Conservation (phyloP, 495 filamentous ascomycete genomes). For the Tuber magnatum region DNA sequence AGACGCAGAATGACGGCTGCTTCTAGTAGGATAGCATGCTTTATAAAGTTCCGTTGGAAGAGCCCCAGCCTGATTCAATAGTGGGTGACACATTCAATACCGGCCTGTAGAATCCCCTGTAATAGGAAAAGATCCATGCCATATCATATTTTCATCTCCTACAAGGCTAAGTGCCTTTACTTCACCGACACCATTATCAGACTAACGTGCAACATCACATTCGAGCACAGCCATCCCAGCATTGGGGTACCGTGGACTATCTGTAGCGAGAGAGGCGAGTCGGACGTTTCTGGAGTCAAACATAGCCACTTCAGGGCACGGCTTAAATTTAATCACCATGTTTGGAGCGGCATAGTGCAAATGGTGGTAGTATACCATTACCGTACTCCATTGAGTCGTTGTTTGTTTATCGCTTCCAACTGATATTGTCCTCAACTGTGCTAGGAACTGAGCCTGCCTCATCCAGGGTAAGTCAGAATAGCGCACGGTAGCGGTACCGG, state of each 20-base stretch:
- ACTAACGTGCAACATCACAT: not conserved
- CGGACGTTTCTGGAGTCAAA: not conserved
- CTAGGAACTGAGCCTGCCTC: too few relatives aligned
- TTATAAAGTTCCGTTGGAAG: not conserved
- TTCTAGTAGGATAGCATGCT: not conserved
- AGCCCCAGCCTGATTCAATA: too few relatives aligned
- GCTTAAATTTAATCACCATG: too few relatives aligned
- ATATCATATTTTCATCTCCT: not conserved
- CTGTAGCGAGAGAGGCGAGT: not conserved
- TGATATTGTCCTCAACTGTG: too few relatives aligned
- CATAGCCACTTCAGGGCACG: not conserved
- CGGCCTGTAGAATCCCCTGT: not conserved
- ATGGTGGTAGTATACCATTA: not conserved
- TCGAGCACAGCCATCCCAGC: too few relatives aligned
- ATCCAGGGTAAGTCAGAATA: too few relatives aligned
- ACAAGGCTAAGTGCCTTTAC: not conserved
- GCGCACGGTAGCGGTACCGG: too few relatives aligned
- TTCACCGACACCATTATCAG: not conserved
- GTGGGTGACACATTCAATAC: not conserved
- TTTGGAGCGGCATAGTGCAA: not conserved
- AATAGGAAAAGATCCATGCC: not conserved
- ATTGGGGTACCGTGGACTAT: too few relatives aligned
- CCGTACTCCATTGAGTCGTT: not conserved
- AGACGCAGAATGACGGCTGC: not conserved
- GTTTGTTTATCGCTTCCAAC: not conserved